Percentiles rank a stretch among this genome's conserved stretches.
Conservation (phyloP, 768 basidiomycete species). For the Hygrocybe punicea region DNA sequence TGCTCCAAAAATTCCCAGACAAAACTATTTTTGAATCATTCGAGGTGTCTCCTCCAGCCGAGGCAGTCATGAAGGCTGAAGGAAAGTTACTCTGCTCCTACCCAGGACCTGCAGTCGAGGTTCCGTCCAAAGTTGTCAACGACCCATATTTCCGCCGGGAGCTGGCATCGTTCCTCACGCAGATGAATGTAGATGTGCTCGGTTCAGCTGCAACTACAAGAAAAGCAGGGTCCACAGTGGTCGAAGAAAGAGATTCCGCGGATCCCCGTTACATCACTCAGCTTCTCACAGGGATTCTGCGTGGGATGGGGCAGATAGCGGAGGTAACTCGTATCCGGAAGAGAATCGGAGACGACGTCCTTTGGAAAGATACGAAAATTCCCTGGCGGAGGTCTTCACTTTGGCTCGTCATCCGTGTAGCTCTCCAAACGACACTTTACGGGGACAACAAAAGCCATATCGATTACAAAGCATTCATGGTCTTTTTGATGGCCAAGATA, state of each 20-base stretch:
- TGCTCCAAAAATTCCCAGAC: constrained; percentile 32
- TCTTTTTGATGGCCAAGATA: constrained; percentile 37
- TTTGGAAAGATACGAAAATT: constrained; percentile 36
- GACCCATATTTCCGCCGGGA: constrained; percentile 32
- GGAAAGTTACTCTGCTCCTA: constrained; percentile 46
- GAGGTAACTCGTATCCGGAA: constrained; percentile 35
- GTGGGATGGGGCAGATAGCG: constrained; percentile 33
- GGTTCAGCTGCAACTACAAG: constrained; percentile 34
- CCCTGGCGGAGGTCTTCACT: constrained; percentile 51
- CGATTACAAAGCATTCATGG: constrained; percentile 49
- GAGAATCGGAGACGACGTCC: constrained; percentile 46
- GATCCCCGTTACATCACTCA: constrained; percentile 50
- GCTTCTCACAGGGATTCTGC: constrained; percentile 47
- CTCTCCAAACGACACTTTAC: constrained; percentile 38
- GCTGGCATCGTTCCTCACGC: constrained; percentile 38
- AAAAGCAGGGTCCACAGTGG: constrained; percentile 37
- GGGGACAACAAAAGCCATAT: constrained; percentile 5
- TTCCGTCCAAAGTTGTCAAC: constrained; percentile 30
- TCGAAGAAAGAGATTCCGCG: constrained; percentile 39
- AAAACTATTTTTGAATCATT: constrained; percentile 44
- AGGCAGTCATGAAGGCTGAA: constrained; percentile 33
- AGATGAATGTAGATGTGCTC: constrained; percentile 35
- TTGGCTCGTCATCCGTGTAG: constrained; percentile 50
- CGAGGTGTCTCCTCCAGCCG: constrained; percentile 39
- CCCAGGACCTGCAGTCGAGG: constrained; percentile 44